These are phyloP conservation scores for Pelargonium cotyledonis DNA, from an alignment of 441 rosid genomes.

Conservation along the genomic window DNA sequence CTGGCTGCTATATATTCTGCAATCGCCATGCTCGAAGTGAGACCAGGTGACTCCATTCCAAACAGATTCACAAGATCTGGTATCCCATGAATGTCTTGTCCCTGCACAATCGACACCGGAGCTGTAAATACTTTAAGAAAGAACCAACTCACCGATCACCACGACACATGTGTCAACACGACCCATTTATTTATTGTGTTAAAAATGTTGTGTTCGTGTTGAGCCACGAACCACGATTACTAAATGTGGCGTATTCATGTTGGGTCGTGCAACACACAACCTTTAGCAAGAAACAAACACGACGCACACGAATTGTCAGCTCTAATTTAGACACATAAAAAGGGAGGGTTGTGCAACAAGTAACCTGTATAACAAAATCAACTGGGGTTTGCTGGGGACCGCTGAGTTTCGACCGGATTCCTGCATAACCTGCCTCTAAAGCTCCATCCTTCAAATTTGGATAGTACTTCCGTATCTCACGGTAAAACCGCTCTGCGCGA, in stretches of 20 bases:
- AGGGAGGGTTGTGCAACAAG: constrained; percentile 6
- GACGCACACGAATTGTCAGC: no score
- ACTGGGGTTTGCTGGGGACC: constrained; percentile 57
- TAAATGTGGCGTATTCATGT: no score
- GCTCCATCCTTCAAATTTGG: constrained; percentile 63
- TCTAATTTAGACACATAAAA: no score
- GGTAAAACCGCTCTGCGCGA: constrained; percentile 55
- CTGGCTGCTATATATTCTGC: constrained; percentile 63
- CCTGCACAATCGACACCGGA: constrained; percentile 35
- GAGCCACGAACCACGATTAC: no score
- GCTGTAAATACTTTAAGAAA: background rate
- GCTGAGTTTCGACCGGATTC: constrained; percentile 75
- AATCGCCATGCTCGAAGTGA: constrained; percentile 86
- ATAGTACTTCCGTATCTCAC: constrained; percentile 69
- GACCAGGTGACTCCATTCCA: constrained; percentile 92
- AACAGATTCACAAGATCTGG: constrained; percentile 77
- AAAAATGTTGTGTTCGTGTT: no score
- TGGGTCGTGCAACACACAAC: no score
- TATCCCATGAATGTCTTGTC: constrained; percentile 65
- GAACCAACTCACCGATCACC: background rate
- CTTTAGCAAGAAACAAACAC: no score
- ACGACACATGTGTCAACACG: background rate
- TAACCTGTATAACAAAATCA: constrained; percentile 75
- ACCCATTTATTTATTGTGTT: background rate
- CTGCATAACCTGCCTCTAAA: constrained; percentile 71